Conservation (phyloP, 495 filamentous ascomycete species). For the Aspergillus ostianus region DNA sequence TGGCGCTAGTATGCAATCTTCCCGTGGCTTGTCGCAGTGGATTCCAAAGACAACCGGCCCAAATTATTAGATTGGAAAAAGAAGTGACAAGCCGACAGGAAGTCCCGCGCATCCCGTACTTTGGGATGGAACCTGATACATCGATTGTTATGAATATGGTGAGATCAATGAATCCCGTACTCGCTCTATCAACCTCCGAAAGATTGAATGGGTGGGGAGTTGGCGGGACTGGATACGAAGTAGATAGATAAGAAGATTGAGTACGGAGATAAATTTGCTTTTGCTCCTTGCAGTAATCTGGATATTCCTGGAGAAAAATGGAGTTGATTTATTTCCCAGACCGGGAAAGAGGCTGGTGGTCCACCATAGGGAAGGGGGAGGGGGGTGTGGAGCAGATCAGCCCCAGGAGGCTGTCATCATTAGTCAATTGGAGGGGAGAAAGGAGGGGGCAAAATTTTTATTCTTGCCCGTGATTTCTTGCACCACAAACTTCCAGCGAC, state of each 20-base stretch:
- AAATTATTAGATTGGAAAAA: conserved; percentile 8
- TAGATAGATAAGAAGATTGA: neutral
- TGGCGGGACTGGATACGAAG: neutral
- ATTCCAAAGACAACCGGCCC: conserved; percentile 13
- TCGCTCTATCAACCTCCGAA: neutral
- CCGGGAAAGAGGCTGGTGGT: neutral
- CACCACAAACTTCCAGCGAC: neutral
- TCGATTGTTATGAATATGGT: neutral
- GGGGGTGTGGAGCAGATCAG: neutral
- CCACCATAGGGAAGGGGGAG: neutral
- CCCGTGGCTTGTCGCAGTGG: conserved; percentile 17
- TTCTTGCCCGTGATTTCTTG: neutral
- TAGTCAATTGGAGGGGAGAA: neutral
- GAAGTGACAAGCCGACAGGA: neutral
- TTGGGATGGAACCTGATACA: neutral
- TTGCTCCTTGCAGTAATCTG: neutral
- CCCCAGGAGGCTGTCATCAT: neutral
- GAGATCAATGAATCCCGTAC: too few species aligned
- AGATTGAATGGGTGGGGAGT: neutral
- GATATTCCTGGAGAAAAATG: neutral
- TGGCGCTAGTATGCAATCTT: conserved; percentile 19
- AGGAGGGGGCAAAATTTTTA: neutral
- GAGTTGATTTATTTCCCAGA: neutral
- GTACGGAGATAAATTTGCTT: neutral
- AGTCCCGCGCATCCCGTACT: neutral